phyloP scores from a whole-genome alignment of 2,329 filamentous ascomycete genomes.

The Beauveria sp. region DNA sequence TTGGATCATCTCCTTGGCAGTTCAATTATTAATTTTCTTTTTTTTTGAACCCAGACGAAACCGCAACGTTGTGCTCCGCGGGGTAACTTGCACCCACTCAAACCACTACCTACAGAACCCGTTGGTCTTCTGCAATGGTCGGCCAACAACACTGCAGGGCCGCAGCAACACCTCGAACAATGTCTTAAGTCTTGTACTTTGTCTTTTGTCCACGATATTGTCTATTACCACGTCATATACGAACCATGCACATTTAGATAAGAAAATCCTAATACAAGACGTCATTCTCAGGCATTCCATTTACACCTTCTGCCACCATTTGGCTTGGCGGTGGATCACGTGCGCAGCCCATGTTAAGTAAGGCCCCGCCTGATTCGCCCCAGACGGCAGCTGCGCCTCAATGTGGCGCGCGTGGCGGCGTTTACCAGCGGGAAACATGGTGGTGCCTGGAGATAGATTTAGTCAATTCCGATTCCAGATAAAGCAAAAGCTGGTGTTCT shows the following conservation, averaged over 20 bases:
- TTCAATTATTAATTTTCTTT: background rate
- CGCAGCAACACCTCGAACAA: no score
- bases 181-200: no score
- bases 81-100: no score
- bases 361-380: background rate
- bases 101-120: no score
- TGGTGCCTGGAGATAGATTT: background rate
- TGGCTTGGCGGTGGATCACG: constrained; percentile 10
- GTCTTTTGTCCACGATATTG: no score
- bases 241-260: no score
- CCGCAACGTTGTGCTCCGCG: no score
- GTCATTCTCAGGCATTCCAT: background rate
- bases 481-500: background rate
- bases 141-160: no score
- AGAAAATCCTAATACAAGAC: background rate
- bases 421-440: background rate
- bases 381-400: constrained; percentile 1
- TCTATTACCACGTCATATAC: no score
- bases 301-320: background rate
- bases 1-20: no score
- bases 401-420: background rate
- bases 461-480: background rate
- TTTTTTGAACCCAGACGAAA: background rate
- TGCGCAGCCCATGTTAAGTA: background rate
- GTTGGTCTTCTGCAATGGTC: no score